Conservation (phyloP, 2,329 filamentous ascomycete species). For the Penicillium occitanis region DNA sequence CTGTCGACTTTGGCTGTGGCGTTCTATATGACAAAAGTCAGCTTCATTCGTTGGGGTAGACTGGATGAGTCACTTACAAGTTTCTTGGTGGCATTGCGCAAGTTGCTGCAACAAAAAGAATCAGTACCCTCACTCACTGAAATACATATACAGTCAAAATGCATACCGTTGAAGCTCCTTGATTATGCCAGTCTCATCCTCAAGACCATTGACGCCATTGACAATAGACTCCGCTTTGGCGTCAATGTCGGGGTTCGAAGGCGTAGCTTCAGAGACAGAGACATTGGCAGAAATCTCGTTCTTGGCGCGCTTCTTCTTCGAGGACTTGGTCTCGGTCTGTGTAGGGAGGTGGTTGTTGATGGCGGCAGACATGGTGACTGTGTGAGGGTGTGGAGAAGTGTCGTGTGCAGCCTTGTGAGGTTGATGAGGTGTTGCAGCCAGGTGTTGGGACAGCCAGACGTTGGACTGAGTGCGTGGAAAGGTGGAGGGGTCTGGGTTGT, state of each 20-base stretch:
- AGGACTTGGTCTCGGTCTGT: conserved; percentile 61
- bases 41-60: background rate
- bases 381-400: conserved; percentile 2
- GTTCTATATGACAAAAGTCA: conserved; percentile 42
- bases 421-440: background rate
- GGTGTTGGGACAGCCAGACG: background rate
- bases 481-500: background rate
- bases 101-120: conserved; percentile 59
- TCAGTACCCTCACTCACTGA: conserved; percentile 7
- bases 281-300: conserved; percentile 50
- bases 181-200: conserved; percentile 73
- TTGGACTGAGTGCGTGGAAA: background rate
- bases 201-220: conserved; percentile 44
- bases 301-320: conserved; percentile 61
- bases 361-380: conserved; percentile 60
- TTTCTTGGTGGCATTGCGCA: conserved; percentile 93
- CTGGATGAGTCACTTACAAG: conserved; percentile 61
- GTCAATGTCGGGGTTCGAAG: conserved; percentile 29
- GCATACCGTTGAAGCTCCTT: conserved; percentile 86
- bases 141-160: conserved; percentile 7
- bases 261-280: conserved; percentile 26
- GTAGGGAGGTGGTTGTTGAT: conserved; percentile 63
- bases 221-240: conserved; percentile 44
- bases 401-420: conserved; percentile 7
- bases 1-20: conserved; percentile 60